Conservation (phyloP, 495 filamentous ascomycete species). For the Polyplosphaeria fusca region DNA sequence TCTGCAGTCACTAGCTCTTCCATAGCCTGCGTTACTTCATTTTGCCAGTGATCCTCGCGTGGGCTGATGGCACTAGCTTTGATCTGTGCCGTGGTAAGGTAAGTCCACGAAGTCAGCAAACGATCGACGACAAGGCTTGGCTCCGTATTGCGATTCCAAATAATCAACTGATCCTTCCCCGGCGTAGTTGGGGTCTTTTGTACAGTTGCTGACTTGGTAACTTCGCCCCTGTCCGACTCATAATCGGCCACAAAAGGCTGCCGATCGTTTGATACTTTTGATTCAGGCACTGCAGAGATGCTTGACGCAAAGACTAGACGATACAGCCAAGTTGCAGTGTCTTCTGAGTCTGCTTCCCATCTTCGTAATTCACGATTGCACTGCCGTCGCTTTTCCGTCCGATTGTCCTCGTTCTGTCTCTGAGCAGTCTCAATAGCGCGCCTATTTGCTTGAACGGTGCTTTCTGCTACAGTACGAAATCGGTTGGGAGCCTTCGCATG, state of each 20-base stretch:
- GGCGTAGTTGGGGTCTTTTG: neutral
- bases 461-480: slow-evolving; percentile 4
- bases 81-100: too few species aligned
- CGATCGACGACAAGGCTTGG: neutral
- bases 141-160: neutral
- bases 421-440: neutral
- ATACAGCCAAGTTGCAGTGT: slow-evolving; percentile 5
- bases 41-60: too few species aligned
- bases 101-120: too few species aligned
- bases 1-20: too few species aligned
- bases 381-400: neutral
- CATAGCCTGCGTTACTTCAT: too few species aligned
- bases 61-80: too few species aligned
- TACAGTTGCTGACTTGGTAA: neutral
- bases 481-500: too few species aligned
- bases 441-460: neutral
- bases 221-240: neutral
- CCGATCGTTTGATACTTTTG: neutral
- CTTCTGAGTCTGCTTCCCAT: slow-evolving; percentile 5
- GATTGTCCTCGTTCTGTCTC: neutral
- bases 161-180: neutral
- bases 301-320: neutral
- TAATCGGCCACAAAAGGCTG: neutral
- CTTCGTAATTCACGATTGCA: neutral
- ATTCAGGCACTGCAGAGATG: neutral